Evolutionary conservation across 1,139 yeast species (phyloP), one percentile per base, ranked within the genome.

Genomic region (Candida buenavistaensis): DNA sequence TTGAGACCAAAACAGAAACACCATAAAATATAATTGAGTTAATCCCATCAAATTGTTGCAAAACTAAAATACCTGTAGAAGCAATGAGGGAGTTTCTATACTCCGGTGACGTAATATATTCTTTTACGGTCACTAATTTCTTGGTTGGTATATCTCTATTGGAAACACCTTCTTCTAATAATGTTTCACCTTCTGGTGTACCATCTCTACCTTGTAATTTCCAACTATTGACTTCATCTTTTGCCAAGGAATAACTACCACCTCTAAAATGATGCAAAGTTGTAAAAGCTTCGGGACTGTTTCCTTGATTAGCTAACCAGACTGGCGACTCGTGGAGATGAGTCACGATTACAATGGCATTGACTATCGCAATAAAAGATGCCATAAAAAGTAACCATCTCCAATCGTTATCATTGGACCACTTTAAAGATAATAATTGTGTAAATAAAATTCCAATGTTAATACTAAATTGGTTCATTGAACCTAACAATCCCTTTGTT

Each of bases 1-100:
- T 67, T 6, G 77, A 66, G 13, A 82, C 71, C 37, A 92, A 68
- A 3, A 90, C 85, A 6, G 87, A 77, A 3, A 89, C 96, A 3
- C 98, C 97, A 55, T 90, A 92, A 55, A 90, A 88, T 16, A 90
- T 79, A 42, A 92, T 88, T 1, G 96, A 80, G 58, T 92, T 92
- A 54, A 92, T 86, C 17, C 98, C 98, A 48, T 90, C 81, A 43
- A 90, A 77, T 55, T 92, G 98, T 60, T 92, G 97, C 19, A 90
- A 82, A n/a, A 82, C 65, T 70, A 90, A 76, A 20, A 88, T 72
- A 2, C 86, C 80, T 0, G 89, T 78, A 4, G 90, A 83, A 1
- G 82, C 86, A 23, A 74, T 52, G 32, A 80, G 66, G 6, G 94
- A 81, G 33, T 74, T 75, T 29, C 65, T 59, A 56, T 72, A 87